Percentiles rank a stretch among this genome's conserved stretches.
Conservation (phyloP, 306 rosid species). For the Vicia faba region DNA sequence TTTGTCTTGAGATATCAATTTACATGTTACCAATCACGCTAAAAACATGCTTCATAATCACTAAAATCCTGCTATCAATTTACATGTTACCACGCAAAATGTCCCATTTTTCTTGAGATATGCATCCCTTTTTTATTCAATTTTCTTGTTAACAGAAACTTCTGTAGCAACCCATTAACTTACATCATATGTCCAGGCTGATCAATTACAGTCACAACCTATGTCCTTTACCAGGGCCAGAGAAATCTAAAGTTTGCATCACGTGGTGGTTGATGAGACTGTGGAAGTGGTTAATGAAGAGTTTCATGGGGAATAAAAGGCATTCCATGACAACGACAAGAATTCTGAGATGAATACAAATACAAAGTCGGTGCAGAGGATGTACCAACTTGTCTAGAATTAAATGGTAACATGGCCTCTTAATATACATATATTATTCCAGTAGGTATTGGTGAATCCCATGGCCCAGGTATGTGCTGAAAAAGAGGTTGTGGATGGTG, state of each 20-base stretch:
- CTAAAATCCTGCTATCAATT: too few relatives aligned
- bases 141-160: too few relatives aligned
- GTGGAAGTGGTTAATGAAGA: conserved; percentile 74
- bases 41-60: neutral
- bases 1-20: too few relatives aligned
- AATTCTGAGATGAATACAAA: conserved; percentile 81
- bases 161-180: too few relatives aligned
- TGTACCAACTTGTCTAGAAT: conserved; percentile 70
- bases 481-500: conserved; percentile 71
- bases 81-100: too few relatives aligned
- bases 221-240: conserved; percentile 99
- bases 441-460: conserved; percentile 70
- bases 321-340: conserved; percentile 81
- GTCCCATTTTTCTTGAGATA: too few relatives aligned
- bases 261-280: conserved; percentile 86
- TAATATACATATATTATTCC: conserved; percentile 88
- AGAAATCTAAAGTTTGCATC: conserved; percentile 89
- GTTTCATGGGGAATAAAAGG: conserved; percentile 80
- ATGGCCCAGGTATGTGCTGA: conserved; percentile 70
- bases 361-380: conserved; percentile 63
- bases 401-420: conserved; percentile 66
- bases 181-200: conserved; percentile 50
- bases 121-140: too few relatives aligned
- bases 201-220: conserved; percentile 85
- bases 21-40: too few relatives aligned